Percentiles rank a stretch among this genome's conserved stretches.
These are phyloP conservation scores for Termitomyces sp. DNA, from an alignment of 768 basidiomycete genomes.

Conservation along the genomic window DNA sequence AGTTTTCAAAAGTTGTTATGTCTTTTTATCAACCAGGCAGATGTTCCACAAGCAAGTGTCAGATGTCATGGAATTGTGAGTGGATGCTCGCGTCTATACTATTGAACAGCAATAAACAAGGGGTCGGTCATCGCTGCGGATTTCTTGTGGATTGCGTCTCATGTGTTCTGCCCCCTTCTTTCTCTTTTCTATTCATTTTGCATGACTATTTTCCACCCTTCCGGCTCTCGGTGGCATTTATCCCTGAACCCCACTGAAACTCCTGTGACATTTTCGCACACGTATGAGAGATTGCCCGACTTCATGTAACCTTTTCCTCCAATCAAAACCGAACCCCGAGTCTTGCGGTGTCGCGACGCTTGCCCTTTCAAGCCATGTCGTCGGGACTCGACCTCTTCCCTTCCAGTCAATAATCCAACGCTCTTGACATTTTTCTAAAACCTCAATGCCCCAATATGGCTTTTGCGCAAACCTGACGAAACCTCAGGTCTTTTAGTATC, in stretches of 20 bases:
- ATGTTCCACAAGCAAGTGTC: background rate
- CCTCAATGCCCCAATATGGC: background rate
- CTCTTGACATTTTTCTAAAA: background rate
- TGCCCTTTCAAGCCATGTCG: background rate
- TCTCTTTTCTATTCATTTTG: background rate
- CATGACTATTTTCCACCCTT: background rate
- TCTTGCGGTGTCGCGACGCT: background rate
- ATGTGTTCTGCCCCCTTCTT: background rate
- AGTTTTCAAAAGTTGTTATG: background rate
- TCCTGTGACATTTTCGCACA: background rate
- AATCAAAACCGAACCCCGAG: background rate
- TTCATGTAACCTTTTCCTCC: no score
- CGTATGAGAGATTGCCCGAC: background rate
- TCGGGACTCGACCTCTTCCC: no score
- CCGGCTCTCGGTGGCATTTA: background rate
- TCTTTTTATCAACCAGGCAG: background rate
- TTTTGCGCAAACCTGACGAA: background rate
- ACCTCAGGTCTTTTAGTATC: background rate
- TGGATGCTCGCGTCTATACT: no score
- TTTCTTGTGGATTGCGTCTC: background rate
- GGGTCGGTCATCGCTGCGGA: background rate
- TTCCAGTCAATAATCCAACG: no score
- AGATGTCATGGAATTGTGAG: background rate
- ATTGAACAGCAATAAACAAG: background rate
- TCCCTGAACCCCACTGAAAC: background rate